Evolutionary conservation across 148 eudicot genomes (phyloP).

Genomic region (Cornus florida): DNA sequence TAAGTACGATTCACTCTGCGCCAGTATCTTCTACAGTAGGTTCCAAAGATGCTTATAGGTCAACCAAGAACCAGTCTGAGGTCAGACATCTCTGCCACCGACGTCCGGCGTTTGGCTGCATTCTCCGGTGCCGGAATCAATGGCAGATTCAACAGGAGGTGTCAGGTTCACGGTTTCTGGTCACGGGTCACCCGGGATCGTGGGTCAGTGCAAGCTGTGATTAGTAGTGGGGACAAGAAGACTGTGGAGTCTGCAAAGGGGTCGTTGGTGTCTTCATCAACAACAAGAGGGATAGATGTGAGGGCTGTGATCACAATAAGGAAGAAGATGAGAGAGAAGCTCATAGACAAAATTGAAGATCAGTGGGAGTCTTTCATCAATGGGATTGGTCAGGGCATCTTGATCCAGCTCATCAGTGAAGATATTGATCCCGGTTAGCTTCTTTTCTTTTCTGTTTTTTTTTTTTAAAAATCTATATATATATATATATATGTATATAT

Average conservation of each 20-base stretch:
- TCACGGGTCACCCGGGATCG: neutral
- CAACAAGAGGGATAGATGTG: constrained; percentile 36
- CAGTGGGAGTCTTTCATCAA: constrained; percentile 59
- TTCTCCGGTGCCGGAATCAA: constrained; percentile 24
- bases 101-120: constrained; percentile 33
- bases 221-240: constrained; percentile 56
- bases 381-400: constrained; percentile 72
- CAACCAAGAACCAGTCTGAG: constrained; percentile 18
- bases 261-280: constrained; percentile 18
- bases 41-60: constrained; percentile 32
- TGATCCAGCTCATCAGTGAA: constrained; percentile 71
- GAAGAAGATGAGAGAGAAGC: constrained; percentile 70
- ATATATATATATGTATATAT: no score
- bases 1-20: no score
- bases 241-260: constrained; percentile 20
- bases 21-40: neutral
- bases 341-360: constrained; percentile 66
- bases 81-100: constrained; percentile 12
- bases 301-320: constrained; percentile 64
- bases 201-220: constrained; percentile 57
- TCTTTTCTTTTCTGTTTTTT: no score
- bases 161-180: constrained; percentile 15
- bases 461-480: no score
- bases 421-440: constrained; percentile 69
- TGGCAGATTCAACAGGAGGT: constrained; percentile 6